Percentiles rank a stretch among this genome's conserved stretches.
phyloP scores from a whole-genome alignment of 2,329 filamentous ascomycete genomes.

The Fusarium caatingaense region DNA sequence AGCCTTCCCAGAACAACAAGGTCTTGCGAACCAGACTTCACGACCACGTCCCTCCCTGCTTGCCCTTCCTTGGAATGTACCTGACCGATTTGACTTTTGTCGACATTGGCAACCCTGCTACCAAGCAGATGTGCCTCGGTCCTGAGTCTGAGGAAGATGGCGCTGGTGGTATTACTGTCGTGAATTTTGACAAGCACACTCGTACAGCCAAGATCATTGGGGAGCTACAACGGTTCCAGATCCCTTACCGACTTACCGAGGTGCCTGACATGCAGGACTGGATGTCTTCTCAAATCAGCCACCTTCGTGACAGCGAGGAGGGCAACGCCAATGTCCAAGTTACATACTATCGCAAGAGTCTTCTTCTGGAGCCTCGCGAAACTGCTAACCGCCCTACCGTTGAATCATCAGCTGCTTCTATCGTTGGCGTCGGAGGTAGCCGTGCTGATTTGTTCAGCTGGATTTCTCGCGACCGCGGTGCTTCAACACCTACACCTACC shows the following conservation, averaged over 20 bases:
- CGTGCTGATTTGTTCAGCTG: slow-evolving; percentile 61
- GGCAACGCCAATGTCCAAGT: slow-evolving; percentile 70
- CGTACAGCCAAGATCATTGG: slow-evolving; percentile 96
- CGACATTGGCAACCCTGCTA: slow-evolving; percentile 91
- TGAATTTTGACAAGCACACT: slow-evolving; percentile 98
- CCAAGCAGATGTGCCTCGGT: slow-evolving; percentile 72
- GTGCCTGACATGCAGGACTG: slow-evolving; percentile 92
- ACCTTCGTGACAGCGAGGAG: slow-evolving; percentile 72
- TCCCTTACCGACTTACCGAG: slow-evolving; percentile 86
- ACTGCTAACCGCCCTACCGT: slow-evolving; percentile 49
- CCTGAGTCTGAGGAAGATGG: slow-evolving; percentile 68
- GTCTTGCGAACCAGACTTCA: slow-evolving; percentile 84
- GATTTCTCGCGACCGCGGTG: slow-evolving; percentile 61
- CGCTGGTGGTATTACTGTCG: slow-evolving; percentile 77
- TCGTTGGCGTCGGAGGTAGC: slow-evolving; percentile 46
- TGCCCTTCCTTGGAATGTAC: slow-evolving; percentile 96
- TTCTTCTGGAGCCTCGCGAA: slow-evolving; percentile 83
- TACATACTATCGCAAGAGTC: slow-evolving; percentile 81
- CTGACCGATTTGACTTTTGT: slow-evolving; percentile 96
- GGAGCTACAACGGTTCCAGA: slow-evolving; percentile 95
- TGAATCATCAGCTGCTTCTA: slow-evolving; percentile 50
- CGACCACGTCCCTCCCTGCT: slow-evolving; percentile 87
- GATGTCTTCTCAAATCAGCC: slow-evolving; percentile 83
- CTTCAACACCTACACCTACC: slow-evolving; percentile 47
- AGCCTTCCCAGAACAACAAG: slow-evolving; percentile 91